Evolutionary conservation across 176 grass and related monocot species (phyloP).

Genomic region (Eleusine indica): DNA sequence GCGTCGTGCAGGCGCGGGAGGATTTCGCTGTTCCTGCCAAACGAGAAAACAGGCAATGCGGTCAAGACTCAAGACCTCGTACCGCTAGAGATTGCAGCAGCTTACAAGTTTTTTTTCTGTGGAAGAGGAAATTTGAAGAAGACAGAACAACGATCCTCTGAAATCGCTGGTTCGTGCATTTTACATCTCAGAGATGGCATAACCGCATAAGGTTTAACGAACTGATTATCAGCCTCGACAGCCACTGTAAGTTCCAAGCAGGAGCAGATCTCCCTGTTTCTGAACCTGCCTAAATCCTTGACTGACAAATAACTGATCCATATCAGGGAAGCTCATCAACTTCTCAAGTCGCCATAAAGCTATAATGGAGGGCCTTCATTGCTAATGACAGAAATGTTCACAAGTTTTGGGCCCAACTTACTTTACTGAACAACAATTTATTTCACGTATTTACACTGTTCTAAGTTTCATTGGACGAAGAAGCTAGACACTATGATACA

Average conservation of each 20-base stretch:
- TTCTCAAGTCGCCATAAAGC: neutral
- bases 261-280: neutral
- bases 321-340: neutral
- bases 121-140: neutral
- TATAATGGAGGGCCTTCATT: neutral
- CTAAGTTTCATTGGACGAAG: slow-evolving; percentile 38
- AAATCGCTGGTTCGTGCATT: neutral
- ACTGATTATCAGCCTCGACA: too few species aligned
- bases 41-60: neutral
- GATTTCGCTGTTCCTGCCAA: neutral
- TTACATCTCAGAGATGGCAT: neutral
- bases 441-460: slow-evolving; percentile 53
- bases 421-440: slow-evolving; percentile 28
- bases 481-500: slow-evolving; percentile 32
- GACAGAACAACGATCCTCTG: neutral
- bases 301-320: neutral
- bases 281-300: neutral
- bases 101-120: neutral
- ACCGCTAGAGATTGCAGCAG: neutral
- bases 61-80: neutral
- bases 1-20: neutral
- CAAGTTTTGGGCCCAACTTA: slow-evolving; percentile 17
- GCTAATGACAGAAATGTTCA: slow-evolving; percentile 4
- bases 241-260: neutral
- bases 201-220: too few species aligned